phyloP scores from a whole-genome alignment of 2,329 filamentous ascomycete genomes.

The Phialocephala subalpina region DNA sequence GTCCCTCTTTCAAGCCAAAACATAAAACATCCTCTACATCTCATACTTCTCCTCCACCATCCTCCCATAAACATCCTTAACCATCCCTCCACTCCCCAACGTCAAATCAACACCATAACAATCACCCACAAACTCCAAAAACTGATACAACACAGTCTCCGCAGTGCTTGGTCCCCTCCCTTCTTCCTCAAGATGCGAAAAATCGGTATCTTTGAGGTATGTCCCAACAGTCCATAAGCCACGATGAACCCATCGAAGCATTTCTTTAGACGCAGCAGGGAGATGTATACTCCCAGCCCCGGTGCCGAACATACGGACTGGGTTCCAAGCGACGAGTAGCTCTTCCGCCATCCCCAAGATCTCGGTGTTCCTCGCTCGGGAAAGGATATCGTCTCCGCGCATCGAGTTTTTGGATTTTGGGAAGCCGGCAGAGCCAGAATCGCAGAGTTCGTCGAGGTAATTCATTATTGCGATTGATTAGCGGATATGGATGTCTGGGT shows the following conservation, averaged over 20 bases:
- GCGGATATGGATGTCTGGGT: neutral
- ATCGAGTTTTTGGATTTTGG: neutral
- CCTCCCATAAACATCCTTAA: neutral
- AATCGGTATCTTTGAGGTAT: neutral
- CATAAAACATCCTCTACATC: neutral
- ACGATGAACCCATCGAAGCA: neutral
- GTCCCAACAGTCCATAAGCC: neutral
- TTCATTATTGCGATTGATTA: neutral
- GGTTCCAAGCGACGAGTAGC: neutral
- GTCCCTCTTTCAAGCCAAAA: neutral
- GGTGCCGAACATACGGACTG: neutral
- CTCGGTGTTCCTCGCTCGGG: neutral
- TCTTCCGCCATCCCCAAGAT: neutral
- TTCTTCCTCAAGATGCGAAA: neutral
- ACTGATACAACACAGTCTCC: neutral
- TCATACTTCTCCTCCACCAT: constrained; percentile 3
- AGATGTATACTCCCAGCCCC: neutral
- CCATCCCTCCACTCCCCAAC: neutral
- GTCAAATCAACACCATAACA: neutral
- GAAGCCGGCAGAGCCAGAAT: neutral
- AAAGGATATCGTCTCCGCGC: neutral
- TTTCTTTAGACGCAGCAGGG: neutral
- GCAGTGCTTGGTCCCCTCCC: neutral
- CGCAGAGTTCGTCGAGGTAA: neutral
- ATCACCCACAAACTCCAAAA: neutral